Percentiles rank a stretch among this genome's conserved stretches.
These are phyloP conservation scores for Glycine tomentella DNA, from an alignment of 306 rosid species.

Conservation along the genomic window DNA sequence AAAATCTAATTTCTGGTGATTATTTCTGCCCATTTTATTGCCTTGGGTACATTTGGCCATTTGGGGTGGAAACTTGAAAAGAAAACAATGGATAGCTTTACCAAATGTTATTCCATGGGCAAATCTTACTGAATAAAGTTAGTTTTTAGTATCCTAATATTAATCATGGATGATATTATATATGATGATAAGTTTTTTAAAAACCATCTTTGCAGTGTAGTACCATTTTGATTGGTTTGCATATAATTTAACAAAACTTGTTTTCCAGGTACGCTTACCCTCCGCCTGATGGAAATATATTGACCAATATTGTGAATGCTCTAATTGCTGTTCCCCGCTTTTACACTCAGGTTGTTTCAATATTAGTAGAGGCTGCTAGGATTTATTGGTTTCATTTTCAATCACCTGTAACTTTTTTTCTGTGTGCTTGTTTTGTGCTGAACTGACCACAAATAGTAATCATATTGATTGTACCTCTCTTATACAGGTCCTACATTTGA, in stretches of 20 bases:
- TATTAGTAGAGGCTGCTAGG: conserved; percentile 30
- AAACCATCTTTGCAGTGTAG: conserved; percentile 9
- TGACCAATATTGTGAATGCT: conserved; percentile 92
- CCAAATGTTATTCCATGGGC: conserved; percentile 6
- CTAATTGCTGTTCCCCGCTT: conserved; percentile 95
- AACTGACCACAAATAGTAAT: conserved; percentile 22
- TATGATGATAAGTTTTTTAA: conserved; percentile 31
- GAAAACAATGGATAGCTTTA: neutral
- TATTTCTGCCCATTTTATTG: neutral
- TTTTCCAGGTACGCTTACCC: conserved; percentile 90
- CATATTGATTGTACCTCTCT: conserved; percentile 44
- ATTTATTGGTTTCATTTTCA: conserved; percentile 34
- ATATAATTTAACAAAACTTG: conserved; percentile 34
- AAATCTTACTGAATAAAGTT: conserved; percentile 7
- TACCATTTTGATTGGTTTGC: conserved; percentile 40
- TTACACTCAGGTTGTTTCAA: conserved; percentile 80
- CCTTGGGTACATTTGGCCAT: neutral
- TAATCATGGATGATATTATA: conserved; percentile 4
- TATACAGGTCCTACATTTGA: conserved; percentile 87
- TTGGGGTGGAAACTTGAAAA: neutral
- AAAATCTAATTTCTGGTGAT: conserved; percentile 21
- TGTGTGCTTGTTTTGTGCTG: conserved; percentile 26
- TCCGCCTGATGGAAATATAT: conserved; percentile 94
- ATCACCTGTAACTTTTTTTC: conserved; percentile 31
- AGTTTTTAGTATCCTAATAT: neutral